phyloP scores from a whole-genome alignment of 2,329 filamentous ascomycete species.

The Xylaria multiplex region DNA sequence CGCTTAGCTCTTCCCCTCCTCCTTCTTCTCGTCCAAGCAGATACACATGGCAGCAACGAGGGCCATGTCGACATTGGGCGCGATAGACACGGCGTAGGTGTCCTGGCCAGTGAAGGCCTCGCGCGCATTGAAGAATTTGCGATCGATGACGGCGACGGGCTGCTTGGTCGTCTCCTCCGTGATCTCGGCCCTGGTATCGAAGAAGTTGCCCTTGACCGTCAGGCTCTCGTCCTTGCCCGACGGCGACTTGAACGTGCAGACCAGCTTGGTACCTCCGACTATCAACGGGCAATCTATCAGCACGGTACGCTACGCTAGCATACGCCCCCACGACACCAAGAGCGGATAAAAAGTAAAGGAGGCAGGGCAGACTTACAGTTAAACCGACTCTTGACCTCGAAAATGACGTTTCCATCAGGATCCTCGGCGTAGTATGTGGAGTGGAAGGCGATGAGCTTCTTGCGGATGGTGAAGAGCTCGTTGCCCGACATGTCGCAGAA shows the following conservation, averaged over 20 bases:
- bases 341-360: too few species aligned
- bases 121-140: conserved; percentile 59
- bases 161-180: conserved; percentile 60
- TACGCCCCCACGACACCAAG: background rate
- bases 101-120: conserved; percentile 60
- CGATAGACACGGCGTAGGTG: conserved; percentile 72
- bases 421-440: conserved; percentile 62
- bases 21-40: conserved; percentile 73
- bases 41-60: conserved; percentile 74
- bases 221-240: conserved; percentile 58
- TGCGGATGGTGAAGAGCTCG: conserved; percentile 67
- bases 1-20: too few species aligned
- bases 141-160: conserved; percentile 67
- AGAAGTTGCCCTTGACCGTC: conserved; percentile 69
- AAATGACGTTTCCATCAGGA: conserved; percentile 57
- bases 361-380: conserved; percentile 54
- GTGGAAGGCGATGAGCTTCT: conserved; percentile 62
- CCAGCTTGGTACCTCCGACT: conserved; percentile 9
- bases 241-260: background rate
- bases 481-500: conserved; percentile 63
- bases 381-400: conserved; percentile 66
- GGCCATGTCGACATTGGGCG: conserved; percentile 72
- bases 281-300: background rate
- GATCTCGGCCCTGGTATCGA: conserved; percentile 68
- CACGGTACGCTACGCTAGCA: background rate